Base-by-base conservation (phyloP, 2,329 filamentous ascomycete genomes). In the Knufia fluminis region DNA sequence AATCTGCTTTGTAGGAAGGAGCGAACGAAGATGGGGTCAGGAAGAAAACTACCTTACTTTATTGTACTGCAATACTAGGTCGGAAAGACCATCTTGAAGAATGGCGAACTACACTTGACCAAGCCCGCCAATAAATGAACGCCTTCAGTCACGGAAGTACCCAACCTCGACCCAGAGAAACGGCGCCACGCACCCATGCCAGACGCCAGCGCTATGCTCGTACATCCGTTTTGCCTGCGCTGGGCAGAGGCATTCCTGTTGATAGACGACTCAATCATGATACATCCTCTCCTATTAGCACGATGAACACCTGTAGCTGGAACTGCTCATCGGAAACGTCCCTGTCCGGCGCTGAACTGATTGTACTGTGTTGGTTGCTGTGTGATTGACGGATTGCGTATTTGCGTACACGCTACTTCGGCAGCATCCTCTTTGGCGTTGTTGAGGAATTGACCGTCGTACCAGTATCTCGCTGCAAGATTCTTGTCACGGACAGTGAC, bases 381-480 rank as follows among this genome's bases (percentile, higher is more conserved):
- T 39, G 52, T 54, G 32, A 59, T 62, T 57, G 46, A 64, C 51
- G 52, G 62, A 62, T 50, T 59, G 35, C 57, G 54, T 10, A 71
- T 53, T 17, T 53, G 31, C 31, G 60, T 67, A 39, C 68, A 57
- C 9, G 88, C 88, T 54, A 85, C 77, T 68, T 95, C 87, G 56
- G 89, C 88, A n/a, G 87, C 89, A 64, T 95, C 89, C 67, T 95
- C 89, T 68, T 80, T 83, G 51, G 88, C 88, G 62, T 94, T 94
- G 72, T 90, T 80, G 66, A 91, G 75, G 63, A 87, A 88, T 64
- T 87, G 81, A 53, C 88, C 88, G 66, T 94, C 89, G 68, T 94
- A 95, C 87, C 87, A 95, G 69, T 81, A 94, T 54, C 87, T 79
- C 41, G 88, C 88, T n/a, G 75, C 64, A 60, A 86, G 76, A 41